A percentile compares a stretch with the other conserved stretches of the same genome.
Evolutionary conservation across 495 filamentous ascomycete species (phyloP).

Genomic region (Mytilinidion resinicola): DNA sequence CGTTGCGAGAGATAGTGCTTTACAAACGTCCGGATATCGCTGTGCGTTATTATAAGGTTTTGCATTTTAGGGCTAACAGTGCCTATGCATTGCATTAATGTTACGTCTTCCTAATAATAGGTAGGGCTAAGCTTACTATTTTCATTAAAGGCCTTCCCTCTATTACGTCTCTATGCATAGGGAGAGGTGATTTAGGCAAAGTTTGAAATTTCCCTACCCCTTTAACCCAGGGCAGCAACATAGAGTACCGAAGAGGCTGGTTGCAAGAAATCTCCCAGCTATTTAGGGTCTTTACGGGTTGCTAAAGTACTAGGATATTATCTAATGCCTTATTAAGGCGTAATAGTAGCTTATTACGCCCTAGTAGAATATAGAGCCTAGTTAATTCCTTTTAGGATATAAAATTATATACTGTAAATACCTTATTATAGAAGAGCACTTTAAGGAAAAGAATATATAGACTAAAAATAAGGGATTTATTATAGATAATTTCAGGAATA

Average conservation of each 20-base stretch:
- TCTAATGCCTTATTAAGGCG: constrained; percentile 21
- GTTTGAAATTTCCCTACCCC: constrained; percentile 31
- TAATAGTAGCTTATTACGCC: constrained; percentile 11
- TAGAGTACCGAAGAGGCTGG: constrained; percentile 33
- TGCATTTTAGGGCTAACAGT: constrained; percentile 38
- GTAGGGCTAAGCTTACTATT: constrained; percentile 27
- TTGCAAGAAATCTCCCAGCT: constrained; percentile 36
- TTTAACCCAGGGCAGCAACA: constrained; percentile 34
- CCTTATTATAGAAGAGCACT: constrained; percentile 35
- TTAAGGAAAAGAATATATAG: constrained; percentile 36
- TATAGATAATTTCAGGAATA: constrained; percentile 39
- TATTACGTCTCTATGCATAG: constrained; percentile 37
- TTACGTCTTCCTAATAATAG: not conserved
- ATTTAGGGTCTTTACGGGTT: constrained; percentile 14
- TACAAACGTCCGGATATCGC: no score
- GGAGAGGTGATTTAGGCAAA: constrained; percentile 32
- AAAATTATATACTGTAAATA: constrained; percentile 32
- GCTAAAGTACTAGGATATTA: constrained; percentile 1
- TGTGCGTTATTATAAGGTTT: no score
- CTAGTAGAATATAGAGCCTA: constrained; percentile 6
- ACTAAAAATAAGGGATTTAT: constrained; percentile 35
- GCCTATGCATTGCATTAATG: constrained; percentile 10
- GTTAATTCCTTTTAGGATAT: constrained; percentile 30
- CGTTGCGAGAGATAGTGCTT: no score
- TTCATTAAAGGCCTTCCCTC: no score